Conservation (phyloP, 371 early-diverging fungal species). For the Saksenaea vasiformis region DNA sequence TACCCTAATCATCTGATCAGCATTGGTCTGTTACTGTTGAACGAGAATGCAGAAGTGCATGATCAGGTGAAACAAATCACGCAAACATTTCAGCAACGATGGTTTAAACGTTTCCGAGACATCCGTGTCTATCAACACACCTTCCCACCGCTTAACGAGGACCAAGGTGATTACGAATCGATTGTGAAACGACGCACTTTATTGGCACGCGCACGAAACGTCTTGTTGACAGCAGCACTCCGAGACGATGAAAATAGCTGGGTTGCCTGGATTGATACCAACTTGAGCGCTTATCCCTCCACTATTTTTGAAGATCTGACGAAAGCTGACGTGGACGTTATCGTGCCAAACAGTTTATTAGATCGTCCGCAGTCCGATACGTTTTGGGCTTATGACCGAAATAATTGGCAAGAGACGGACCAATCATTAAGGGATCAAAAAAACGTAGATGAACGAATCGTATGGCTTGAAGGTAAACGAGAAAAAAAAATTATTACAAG, state of each 20-base stretch:
- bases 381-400: slow-evolving; percentile 58
- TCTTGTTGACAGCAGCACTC: slow-evolving; percentile 49
- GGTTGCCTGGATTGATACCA: slow-evolving; percentile 61
- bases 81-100: background rate
- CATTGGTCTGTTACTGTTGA: slow-evolving; percentile 37
- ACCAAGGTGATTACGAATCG: slow-evolving; percentile 10
- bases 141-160: slow-evolving; percentile 33
- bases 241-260: slow-evolving; percentile 43
- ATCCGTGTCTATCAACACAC: slow-evolving; percentile 46
- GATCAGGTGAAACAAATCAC: slow-evolving; percentile 3
- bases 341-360: slow-evolving; percentile 58
- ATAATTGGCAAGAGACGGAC: slow-evolving; percentile 68
- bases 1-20: slow-evolving; percentile 48
- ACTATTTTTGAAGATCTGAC: slow-evolving; percentile 57
- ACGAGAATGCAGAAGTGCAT: slow-evolving; percentile 34
- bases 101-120: slow-evolving; percentile 32
- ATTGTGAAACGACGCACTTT: slow-evolving; percentile 33
- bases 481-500: no score
- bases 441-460: slow-evolving; percentile 34
- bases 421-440: slow-evolving; percentile 51
- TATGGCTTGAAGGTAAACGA: slow-evolving; percentile 41
- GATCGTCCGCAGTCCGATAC: slow-evolving; percentile 23
- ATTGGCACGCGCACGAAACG: slow-evolving; percentile 57
- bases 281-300: slow-evolving; percentile 48
- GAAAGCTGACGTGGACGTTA: slow-evolving; percentile 48